A percentile compares a stretch with the other conserved stretches of the same genome.
Evolutionary conservation across 371 early-diverging fungal genomes (phyloP).

Genomic region (Rozella allomycis): DNA sequence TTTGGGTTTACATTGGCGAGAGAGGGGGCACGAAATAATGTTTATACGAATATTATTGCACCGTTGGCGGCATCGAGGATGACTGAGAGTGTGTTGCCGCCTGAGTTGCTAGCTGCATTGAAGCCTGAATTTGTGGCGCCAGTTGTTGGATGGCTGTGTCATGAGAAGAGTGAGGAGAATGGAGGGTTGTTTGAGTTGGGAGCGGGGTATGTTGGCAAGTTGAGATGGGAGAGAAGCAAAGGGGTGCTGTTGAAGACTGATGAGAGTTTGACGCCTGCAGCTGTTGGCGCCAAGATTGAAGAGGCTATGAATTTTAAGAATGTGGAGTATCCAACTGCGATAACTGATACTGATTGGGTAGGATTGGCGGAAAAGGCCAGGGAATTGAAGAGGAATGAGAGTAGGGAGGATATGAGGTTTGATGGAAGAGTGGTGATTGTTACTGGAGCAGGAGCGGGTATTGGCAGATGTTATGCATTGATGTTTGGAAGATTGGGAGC

Average conservation of each 20-base stretch:
- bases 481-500: slow-evolving; percentile 48
- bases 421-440: slow-evolving; percentile 69
- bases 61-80: slow-evolving; percentile 1
- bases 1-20: slow-evolving; percentile 72
- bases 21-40: slow-evolving; percentile 67
- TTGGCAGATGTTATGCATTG: slow-evolving; percentile 69
- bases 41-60: slow-evolving; percentile 1
- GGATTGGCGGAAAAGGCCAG: slow-evolving; percentile 54
- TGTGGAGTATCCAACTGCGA: slow-evolving; percentile 44
- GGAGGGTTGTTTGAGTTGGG: slow-evolving; percentile 80
- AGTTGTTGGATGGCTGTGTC: slow-evolving; percentile 76
- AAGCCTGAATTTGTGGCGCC: slow-evolving; percentile 77
- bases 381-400: too few relatives aligned
- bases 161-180: slow-evolving; percentile 60
- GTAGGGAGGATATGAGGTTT: slow-evolving; percentile 5
- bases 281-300: slow-evolving; percentile 28
- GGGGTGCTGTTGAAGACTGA: slow-evolving; percentile 85
- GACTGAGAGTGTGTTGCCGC: slow-evolving; percentile 92
- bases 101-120: slow-evolving; percentile 67
- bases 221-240: slow-evolving; percentile 74
- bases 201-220: slow-evolving; percentile 77
- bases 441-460: slow-evolving; percentile 76
- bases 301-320: slow-evolving; percentile 18
- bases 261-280: slow-evolving; percentile 56
- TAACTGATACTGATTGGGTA: slow-evolving; percentile 65